Evolutionary conservation across 441 rosid species (phyloP), one percentile per base, ranked within the genome.

Genomic region (Croton setiger): DNA sequence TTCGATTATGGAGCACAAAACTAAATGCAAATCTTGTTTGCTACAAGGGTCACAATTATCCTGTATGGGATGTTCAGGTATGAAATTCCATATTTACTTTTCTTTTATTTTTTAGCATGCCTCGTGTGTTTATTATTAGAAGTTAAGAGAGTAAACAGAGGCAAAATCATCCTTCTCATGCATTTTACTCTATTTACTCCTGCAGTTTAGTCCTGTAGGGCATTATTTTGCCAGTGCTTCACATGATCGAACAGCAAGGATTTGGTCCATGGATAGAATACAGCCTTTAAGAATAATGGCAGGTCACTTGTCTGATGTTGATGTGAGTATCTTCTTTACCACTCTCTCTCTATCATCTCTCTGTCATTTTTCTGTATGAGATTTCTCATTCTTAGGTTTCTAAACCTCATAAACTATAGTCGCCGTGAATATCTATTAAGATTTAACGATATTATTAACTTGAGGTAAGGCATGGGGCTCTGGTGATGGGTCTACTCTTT

Each of bases 1-100:
- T 91, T 79, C 84, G 96, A 66, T 83, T 94, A 36, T 94, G 98
- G 98, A 94, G 96, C 81, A 87, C 96, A 75, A 80, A 90, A 78
- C 78, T 90, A 73, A 93, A 93, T 82, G 94, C 98, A 61, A 96
- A 91, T 83, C 97, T 91, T 55, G 99, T 96, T 63, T 89, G 98
- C 83, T 96, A 93, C 88, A 93, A 91, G 84, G 97, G 99, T 75
- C 99, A 96, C 70, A 96, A 96, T 76, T 96, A 91, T 78, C 97
- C 98, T 69, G 98, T 96, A 15, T 93, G 98, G 97, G 99, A 93
- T 80, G 99, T 83, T 71, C 93, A 96, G 97, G 99, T 93, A 80
- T 68, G 57, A 53, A 27, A 20, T 51, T 69, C 66, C 55, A 60
- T 68, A 55, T 57, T 62, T 54, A 20, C 41, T 58, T 27, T 4